Evolutionary conservation across 192 early-diverging fungal genomes (phyloP).

Genomic region (Polychytrium aggregatum): DNA sequence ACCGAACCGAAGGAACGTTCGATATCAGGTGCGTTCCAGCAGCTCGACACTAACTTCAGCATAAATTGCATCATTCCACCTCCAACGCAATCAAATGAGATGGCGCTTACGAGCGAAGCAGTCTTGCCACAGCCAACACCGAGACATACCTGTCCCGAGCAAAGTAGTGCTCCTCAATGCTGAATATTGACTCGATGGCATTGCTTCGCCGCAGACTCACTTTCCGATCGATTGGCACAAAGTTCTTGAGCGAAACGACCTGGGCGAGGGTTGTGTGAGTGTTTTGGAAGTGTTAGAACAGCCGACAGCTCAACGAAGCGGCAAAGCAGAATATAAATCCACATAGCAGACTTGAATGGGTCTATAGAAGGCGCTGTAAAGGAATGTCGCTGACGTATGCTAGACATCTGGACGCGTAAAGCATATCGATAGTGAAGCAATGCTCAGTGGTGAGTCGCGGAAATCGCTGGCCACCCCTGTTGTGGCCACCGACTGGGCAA

Average conservation of each 20-base stretch:
- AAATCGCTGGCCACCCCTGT: too few species aligned
- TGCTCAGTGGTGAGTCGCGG: too few species aligned
- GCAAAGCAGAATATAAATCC: too few species aligned
- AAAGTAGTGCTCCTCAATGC: constrained; percentile 20
- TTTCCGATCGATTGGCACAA: constrained; percentile 67
- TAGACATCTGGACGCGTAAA: too few species aligned
- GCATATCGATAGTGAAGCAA: too few species aligned
- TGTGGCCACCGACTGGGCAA: too few species aligned
- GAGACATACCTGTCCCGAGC: constrained; percentile 1
- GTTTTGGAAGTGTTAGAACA: too few species aligned
- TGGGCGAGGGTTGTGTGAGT: too few species aligned
- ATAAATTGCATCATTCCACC: neutral
- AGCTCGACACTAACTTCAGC: neutral
- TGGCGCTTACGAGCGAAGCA: neutral
- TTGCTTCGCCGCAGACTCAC: constrained; percentile 51
- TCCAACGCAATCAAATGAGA: neutral
- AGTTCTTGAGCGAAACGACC: constrained; percentile 76
- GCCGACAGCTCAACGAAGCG: too few species aligned
- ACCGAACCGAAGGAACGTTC: neutral
- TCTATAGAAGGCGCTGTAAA: too few species aligned
- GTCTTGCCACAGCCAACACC: neutral
- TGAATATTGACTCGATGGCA: constrained; percentile 41
- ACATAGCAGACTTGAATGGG: too few species aligned
- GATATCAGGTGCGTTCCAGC: neutral
- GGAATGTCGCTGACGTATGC: too few species aligned